Evolutionary conservation across 2,329 filamentous ascomycete genomes (phyloP), one percentile per base, ranked within the genome.

Genomic region (Ceratocystis diversiconidia): DNA sequence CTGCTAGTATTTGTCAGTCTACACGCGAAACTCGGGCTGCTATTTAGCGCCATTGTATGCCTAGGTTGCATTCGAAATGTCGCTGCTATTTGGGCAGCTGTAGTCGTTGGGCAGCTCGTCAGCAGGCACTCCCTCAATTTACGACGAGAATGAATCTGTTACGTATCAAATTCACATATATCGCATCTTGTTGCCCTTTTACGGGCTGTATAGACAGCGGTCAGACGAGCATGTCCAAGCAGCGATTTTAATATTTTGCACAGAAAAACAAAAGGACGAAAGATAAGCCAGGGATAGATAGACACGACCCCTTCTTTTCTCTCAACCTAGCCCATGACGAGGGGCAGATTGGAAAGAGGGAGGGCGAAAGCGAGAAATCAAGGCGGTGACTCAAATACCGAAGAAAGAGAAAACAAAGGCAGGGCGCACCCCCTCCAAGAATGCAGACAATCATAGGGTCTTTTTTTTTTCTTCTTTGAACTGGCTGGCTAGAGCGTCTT

Each of bases 401-500:
- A 59, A 36, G 52, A 52, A 50, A 19, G 28, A 36, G 52, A 59
- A 32, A 59, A 59, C 52, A 32, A n/a, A 32, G 46, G 17, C 46
- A 7, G 5, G 17, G 17, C 46, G 17, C n/a, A 7, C 46, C 17
- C 52, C 3, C 25, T 36, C 52, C 52, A 57, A 30, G 28, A 32
- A 17, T 57, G 25, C 52, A 30, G 52, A 57, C 22, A 57, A n/a
- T 30, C 22, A 28, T 57, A 15, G 50, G 50, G 50, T 57, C 50
- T 25, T 2, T 57, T 57, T 57, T 28, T 28, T n/a, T 22, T 57
- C 8, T n/a, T 30, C 28, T 7, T n/a, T 22, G 6, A 28, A 22
- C 52, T 57, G 52, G 22, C 52, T 57, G 52, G 52, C 52, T 30
- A 57, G 52, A 57, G 30, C 46, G 52, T 32, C 52, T 57, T 57